Percentiles rank a stretch among this genome's conserved stretches.
Evolutionary conservation across 176 grass and related monocot genomes (phyloP).

Genomic region (Phoenix dactylifera): DNA sequence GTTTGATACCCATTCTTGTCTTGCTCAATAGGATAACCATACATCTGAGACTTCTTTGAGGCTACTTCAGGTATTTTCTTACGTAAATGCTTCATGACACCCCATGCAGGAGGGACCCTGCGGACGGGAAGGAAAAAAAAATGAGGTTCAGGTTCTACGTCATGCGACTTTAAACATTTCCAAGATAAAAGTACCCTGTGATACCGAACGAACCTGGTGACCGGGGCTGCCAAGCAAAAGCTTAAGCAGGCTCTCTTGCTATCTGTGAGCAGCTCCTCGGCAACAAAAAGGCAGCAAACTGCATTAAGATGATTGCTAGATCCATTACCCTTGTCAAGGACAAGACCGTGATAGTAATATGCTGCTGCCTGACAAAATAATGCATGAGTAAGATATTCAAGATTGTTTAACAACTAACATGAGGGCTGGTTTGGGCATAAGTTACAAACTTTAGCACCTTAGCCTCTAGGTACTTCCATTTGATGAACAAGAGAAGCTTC

Average conservation of each 20-base stretch:
- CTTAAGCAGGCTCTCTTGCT: slow-evolving; percentile 85
- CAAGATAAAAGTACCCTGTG: too few species aligned
- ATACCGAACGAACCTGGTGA: slow-evolving; percentile 47
- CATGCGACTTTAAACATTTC: too few species aligned
- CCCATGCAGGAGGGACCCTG: slow-evolving; percentile 80
- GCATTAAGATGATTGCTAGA: slow-evolving; percentile 54
- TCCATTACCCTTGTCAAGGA: slow-evolving; percentile 68
- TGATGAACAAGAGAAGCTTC: slow-evolving; percentile 83
- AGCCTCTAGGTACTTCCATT: slow-evolving; percentile 94
- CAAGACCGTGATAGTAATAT: slow-evolving; percentile 84
- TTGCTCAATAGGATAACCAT: slow-evolving; percentile 67
- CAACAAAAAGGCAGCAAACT: slow-evolving; percentile 77
- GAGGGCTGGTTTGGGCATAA: background rate
- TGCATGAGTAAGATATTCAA: slow-evolving; percentile 9
- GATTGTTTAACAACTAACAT: slow-evolving; percentile 4
- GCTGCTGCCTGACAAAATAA: slow-evolving; percentile 50
- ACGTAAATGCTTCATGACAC: slow-evolving; percentile 87
- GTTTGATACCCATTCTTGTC: slow-evolving; percentile 53
- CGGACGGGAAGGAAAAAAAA: slow-evolving; percentile 14
- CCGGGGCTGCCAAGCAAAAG: slow-evolving; percentile 76
- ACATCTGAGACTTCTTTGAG: slow-evolving; percentile 65
- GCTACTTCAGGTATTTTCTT: slow-evolving; percentile 86
- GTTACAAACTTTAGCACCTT: slow-evolving; percentile 44
- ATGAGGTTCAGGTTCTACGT: background rate
- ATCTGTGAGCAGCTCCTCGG: slow-evolving; percentile 58